Percentiles rank a stretch among this genome's conserved stretches.
These are phyloP conservation scores for Trichoderma reesei DNA, from an alignment of 495 filamentous ascomycete genomes.

Conservation along the genomic window DNA sequence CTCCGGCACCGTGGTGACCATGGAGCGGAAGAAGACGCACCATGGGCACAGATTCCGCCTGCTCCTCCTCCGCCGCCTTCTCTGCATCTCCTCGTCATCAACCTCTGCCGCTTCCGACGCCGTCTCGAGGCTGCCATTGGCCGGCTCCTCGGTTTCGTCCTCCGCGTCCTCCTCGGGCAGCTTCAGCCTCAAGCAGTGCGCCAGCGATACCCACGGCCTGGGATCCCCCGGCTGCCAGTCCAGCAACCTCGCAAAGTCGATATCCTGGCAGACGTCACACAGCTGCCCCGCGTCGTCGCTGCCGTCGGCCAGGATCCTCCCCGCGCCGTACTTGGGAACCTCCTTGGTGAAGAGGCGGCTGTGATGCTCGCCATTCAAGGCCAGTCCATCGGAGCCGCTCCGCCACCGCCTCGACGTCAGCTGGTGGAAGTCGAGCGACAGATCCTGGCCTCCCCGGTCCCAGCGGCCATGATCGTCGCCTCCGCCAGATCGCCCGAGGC, in stretches of 20 bases:
- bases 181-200: constrained; percentile 1
- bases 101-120: too few relatives aligned
- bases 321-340: constrained; percentile 1
- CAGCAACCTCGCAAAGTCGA: constrained; percentile 2
- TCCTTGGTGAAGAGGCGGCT: background rate
- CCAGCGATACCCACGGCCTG: constrained; percentile 3
- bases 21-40: constrained; percentile 6
- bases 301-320: background rate
- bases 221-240: background rate
- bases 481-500: background rate
- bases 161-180: background rate
- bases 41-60: background rate
- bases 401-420: constrained; percentile 7
- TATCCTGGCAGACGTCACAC: background rate
- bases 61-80: background rate
- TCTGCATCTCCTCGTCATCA: background rate
- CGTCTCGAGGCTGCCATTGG: too few relatives aligned
- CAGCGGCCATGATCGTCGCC: background rate
- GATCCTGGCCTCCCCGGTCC: background rate
- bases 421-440: constrained; percentile 2
- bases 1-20: background rate
- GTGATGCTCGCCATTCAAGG: background rate
- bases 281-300: background rate
- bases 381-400: background rate
- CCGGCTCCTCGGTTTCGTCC: too few relatives aligned